Conservation (phyloP, 208 protist species). For the Wallacemonas sp. region DNA sequence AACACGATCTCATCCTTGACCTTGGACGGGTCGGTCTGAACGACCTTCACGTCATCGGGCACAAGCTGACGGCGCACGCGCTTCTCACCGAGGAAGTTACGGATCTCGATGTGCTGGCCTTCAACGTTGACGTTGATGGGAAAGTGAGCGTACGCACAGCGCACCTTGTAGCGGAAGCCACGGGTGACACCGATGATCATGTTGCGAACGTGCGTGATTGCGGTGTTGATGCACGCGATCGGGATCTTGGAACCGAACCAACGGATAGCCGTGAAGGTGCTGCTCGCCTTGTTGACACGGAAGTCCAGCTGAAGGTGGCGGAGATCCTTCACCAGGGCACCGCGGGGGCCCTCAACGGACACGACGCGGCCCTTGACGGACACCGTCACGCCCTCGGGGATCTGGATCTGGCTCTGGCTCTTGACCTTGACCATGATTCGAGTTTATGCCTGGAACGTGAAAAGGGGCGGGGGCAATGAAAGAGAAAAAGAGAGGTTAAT, state of each 20-base stretch:
- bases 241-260: slow-evolving; percentile 97
- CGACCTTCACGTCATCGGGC: slow-evolving; percentile 88
- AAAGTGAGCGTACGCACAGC: slow-evolving; percentile 99
- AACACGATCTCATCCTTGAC: slow-evolving; percentile 99
- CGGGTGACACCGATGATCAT: slow-evolving; percentile 99
- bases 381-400: slow-evolving; percentile 31
- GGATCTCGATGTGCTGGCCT: slow-evolving; percentile 96
- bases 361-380: slow-evolving; percentile 40
- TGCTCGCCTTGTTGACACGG: slow-evolving; percentile 61
- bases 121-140: slow-evolving; percentile 97
- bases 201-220: slow-evolving; percentile 97
- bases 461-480: background rate
- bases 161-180: slow-evolving; percentile 99
- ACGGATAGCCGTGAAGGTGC: slow-evolving; percentile 82
- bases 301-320: slow-evolving; percentile 93
- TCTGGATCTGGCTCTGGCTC: slow-evolving; percentile 27
- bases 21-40: slow-evolving; percentile 77
- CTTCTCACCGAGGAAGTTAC: slow-evolving; percentile 99
- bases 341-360: slow-evolving; percentile 96
- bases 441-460: background rate
- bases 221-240: slow-evolving; percentile 95
- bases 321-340: slow-evolving; percentile 94
- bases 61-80: slow-evolving; percentile 91
- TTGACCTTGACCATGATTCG: slow-evolving; percentile 43
- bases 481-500: slow-evolving; percentile 12